These are phyloP conservation scores for Chimonanthus praecox DNA, from an alignment of 164 flowering plant species.

Conservation along the genomic window DNA sequence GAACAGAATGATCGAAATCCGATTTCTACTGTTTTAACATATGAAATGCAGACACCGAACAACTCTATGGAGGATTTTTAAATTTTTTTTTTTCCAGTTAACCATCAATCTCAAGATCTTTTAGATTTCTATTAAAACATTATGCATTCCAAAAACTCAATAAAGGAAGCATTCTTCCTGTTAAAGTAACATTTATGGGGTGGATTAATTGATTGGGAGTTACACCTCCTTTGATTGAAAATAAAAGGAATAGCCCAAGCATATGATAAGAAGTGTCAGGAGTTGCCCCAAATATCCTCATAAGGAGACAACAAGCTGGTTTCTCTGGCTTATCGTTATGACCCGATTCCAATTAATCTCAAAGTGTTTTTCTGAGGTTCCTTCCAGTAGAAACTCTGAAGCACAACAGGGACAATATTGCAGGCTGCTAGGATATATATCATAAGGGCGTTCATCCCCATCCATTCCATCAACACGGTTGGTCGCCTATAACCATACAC, in stretches of 20 bases:
- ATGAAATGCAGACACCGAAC: not conserved
- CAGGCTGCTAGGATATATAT: conserved; percentile 59
- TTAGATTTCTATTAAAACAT: too few species aligned
- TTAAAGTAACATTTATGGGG: too few species aligned
- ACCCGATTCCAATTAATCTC: conserved; percentile 22
- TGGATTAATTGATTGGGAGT: too few species aligned
- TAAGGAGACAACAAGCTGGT: not conserved
- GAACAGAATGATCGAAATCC: not conserved
- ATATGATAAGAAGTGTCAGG: too few species aligned
- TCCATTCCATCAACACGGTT: conserved; percentile 53
- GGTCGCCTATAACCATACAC: conserved; percentile 42
- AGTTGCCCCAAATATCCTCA: not conserved
- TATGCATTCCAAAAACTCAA: not conserved
- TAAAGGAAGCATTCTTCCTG: too few species aligned
- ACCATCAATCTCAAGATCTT: not conserved
- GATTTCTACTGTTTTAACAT: not conserved
- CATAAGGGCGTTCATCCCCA: conserved; percentile 65
- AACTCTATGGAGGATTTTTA: not conserved
- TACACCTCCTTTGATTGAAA: not conserved
- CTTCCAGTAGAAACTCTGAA: conserved; percentile 73
- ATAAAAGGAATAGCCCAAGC: not conserved
- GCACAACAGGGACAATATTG: conserved; percentile 46
- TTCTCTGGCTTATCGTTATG: conserved; percentile 1
- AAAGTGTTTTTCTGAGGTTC: conserved; percentile 36
- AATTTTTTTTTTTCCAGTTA: too few species aligned